Base-by-base conservation (phyloP, 345 rosid species). In the Syzygium jambos region DNA sequence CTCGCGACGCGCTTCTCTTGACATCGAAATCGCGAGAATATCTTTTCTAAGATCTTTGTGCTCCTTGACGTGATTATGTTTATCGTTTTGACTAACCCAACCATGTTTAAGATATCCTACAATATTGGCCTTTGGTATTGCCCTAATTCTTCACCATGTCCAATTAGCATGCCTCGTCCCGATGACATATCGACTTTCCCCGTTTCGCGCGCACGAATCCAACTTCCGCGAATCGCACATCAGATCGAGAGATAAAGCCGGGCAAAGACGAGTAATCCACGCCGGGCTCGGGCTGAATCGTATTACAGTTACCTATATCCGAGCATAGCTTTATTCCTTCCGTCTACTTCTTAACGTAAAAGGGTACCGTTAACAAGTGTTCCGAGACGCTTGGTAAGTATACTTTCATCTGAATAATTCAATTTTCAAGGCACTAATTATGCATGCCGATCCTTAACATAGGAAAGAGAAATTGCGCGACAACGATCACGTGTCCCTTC, bases 281-380 rank as follows among this genome's bases (percentile, higher is more conserved):
- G 0, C 7, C 2, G 2, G 4, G 19, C 19, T 7, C 34, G 11
- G 12, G 2, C 30, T 9, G 38, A 34, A 34, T 0, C 1, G 9
- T 9, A 34, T 4, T 68, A 17, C 9, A 34, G 9, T 1, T 17
- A 4, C 78, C 38, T 34, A 17, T 17, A 17, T 68, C 11, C 13
- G 3, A 34, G 43, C 46, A 0, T 17, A 17, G 19, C 10, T 34
- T 17, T 34, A 6, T 34, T 68, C 19, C 1, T 19, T 68, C 7
- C 9, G 25, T 12, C 1, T 21, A 1, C 43, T 9, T 38, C 9
- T 68, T 9, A 5, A 11, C 7, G 1, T 30, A 17, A 34, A 54
- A 68, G 78, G 78, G 46, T 34, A 68, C 9, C 22, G 3, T 34
- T 4, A 34, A 17, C 11, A 4, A 34, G 11, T 5, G 10, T 19